These are phyloP conservation scores for Thermothelomyces thermophilus DNA, from an alignment of 2,329 filamentous ascomycete genomes.

Conservation along the genomic window DNA sequence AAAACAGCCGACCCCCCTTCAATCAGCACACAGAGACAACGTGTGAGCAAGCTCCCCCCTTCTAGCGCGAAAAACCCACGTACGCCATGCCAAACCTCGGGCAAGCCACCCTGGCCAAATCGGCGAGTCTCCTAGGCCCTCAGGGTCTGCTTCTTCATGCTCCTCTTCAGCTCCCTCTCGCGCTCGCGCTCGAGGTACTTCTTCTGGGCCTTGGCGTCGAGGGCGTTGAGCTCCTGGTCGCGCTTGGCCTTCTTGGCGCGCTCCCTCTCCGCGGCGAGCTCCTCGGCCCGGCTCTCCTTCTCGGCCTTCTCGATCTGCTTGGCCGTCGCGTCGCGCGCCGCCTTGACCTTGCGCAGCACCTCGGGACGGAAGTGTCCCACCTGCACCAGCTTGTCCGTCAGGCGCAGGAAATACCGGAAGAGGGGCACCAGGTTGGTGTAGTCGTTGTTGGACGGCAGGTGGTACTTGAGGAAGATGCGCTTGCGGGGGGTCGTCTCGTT, in stretches of 20 bases:
- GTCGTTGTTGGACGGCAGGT: slow-evolving; percentile 57
- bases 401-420: slow-evolving; percentile 73
- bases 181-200: slow-evolving; percentile 77
- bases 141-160: slow-evolving; percentile 48
- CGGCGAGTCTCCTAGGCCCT: slow-evolving; percentile 36
- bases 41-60: background rate
- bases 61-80: background rate
- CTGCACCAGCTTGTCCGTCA: slow-evolving; percentile 75
- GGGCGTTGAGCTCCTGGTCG: slow-evolving; percentile 68
- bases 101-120: too few relatives aligned
- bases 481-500: slow-evolving; percentile 81
- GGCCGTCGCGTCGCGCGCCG: slow-evolving; percentile 70
- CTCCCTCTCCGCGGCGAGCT: slow-evolving; percentile 64
- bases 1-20: background rate
- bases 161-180: slow-evolving; percentile 61
- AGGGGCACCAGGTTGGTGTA: slow-evolving; percentile 64
- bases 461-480: slow-evolving; percentile 72
- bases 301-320: slow-evolving; percentile 71
- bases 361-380: slow-evolving; percentile 82
- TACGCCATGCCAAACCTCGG: background rate
- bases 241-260: slow-evolving; percentile 82
- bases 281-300: slow-evolving; percentile 76
- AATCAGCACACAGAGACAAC: background rate
- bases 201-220: slow-evolving; percentile 78
- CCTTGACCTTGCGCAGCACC: slow-evolving; percentile 76